Percentiles rank a stretch among this genome's conserved stretches.
These are phyloP conservation scores for Coemansia sp. DNA, from an alignment of 192 early-diverging fungal genomes.

Conservation along the genomic window DNA sequence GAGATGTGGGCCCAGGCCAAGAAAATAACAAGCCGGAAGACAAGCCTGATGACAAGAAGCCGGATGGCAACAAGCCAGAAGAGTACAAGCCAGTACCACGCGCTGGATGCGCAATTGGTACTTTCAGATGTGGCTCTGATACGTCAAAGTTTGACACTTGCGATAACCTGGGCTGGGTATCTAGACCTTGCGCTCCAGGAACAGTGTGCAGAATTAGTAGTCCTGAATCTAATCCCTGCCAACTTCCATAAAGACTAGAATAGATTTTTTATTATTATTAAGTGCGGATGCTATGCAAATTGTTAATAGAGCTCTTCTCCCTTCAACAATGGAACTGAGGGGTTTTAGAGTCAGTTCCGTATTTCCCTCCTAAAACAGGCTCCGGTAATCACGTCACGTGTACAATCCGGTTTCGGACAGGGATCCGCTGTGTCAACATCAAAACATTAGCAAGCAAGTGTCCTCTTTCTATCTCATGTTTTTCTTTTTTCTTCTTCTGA, in stretches of 20 bases:
- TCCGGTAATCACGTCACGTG: neutral
- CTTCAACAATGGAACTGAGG: neutral
- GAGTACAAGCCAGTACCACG: neutral
- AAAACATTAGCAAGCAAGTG: neutral
- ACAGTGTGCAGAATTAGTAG: conserved; percentile 7
- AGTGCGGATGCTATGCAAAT: neutral
- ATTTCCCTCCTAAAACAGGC: neutral
- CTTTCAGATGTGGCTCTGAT: conserved; percentile 10
- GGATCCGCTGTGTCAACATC: conserved; percentile 1
- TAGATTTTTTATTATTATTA: too few species aligned
- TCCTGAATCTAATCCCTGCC: conserved; percentile 6
- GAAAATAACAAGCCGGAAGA: neutral
- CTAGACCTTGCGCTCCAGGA: conserved; percentile 21
- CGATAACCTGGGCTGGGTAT: conserved; percentile 16
- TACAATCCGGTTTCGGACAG: neutral
- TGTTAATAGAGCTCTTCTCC: neutral
- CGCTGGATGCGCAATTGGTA: neutral
- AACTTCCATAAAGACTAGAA: neutral
- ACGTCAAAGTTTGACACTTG: conserved; percentile 18
- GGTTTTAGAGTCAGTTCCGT: neutral
- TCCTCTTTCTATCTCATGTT: neutral
- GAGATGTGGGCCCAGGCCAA: neutral
- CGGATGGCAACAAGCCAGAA: neutral
- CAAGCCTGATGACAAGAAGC: neutral
- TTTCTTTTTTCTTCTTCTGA: conserved; percentile 5